Base-by-base conservation (phyloP, 768 basidiomycete species). In the Boletus reticulatus region DNA sequence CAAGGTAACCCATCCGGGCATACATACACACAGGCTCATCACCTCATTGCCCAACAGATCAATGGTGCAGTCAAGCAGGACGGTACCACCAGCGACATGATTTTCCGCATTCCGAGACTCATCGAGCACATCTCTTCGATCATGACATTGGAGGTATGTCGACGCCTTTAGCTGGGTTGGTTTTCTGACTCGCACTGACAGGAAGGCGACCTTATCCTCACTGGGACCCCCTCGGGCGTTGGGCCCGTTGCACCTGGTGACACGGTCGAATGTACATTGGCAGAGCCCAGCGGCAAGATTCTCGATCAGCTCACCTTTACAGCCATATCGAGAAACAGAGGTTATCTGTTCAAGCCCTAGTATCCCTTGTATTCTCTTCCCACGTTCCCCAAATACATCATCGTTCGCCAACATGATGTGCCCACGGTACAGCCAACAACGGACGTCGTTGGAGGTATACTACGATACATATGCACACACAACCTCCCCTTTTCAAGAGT, bases 41-140 rank as follows among this genome's bases (percentile, higher is more conserved):
- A n/a, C 31, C 17, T 39, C 17, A 17, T 7, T 39, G 22, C 19
- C 27, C 19, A 22, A 19, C 64, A 94, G 92, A 83, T 98, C 66
- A 96, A 98, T 58, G 94, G 86, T 39, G 72, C 77, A 19, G 74
- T 82, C 52, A 94, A 90, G 67, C 97, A 99, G 72, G 79, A 90
- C 53, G 95, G 94, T 3, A 84, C 80, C 24, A 94, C 95, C 6
- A 71, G 76, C 14, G 88, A 95, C 69, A 97, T 98, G 94, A 89
- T 97, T 43, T 96, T 95, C 78, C 80, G 79, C 31, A 94, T 98
- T 37, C 93, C 94, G 1, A 79, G 83, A 20, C 79, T 98, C 48
- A 88, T 98, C 59, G 84, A 89, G 60, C 94, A 96, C 66, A 80
- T 96, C 52, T 96, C 94, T 3, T 90, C 92, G 5, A 95, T 99